Evolutionary conservation across 768 basidiomycete species (phyloP).

Genomic region (Rhizopogon salebrosus): DNA sequence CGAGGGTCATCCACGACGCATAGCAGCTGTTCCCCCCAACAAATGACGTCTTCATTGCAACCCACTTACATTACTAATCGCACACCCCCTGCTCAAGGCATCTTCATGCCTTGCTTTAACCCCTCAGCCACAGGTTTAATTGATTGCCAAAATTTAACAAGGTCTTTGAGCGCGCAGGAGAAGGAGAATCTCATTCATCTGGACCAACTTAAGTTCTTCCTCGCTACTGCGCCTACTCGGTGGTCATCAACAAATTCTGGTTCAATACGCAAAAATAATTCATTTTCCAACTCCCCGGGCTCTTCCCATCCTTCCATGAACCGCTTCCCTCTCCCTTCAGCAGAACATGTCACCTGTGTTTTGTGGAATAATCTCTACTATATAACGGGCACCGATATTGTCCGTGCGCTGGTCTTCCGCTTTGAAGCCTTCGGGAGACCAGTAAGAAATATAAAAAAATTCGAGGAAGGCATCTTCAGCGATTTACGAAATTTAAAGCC

Average conservation of each 20-base stretch:
- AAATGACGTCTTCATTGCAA: background rate
- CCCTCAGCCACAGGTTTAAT: slow-evolving; percentile 22
- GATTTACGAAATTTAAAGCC: slow-evolving; percentile 93
- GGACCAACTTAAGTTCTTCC: slow-evolving; percentile 83
- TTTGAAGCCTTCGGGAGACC: slow-evolving; percentile 92
- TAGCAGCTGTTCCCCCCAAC: background rate
- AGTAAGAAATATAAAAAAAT: slow-evolving; percentile 92
- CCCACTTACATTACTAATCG: background rate
- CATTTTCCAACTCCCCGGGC: slow-evolving; percentile 18
- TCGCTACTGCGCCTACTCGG: slow-evolving; percentile 76
- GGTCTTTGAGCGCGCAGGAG: slow-evolving; percentile 60
- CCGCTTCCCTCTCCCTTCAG: slow-evolving; percentile 81
- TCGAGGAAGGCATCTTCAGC: slow-evolving; percentile 94
- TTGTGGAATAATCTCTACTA: slow-evolving; percentile 90
- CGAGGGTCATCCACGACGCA: background rate
- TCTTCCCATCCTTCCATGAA: slow-evolving; percentile 76
- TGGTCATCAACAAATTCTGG: slow-evolving; percentile 46
- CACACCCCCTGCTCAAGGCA: background rate
- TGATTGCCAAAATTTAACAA: slow-evolving; percentile 20
- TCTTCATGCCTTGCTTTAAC: slow-evolving; percentile 7
- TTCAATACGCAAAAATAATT: slow-evolving; percentile 11
- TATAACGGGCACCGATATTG: slow-evolving; percentile 96
- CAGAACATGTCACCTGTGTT: slow-evolving; percentile 87
- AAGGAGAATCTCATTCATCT: slow-evolving; percentile 69
- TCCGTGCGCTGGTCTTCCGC: slow-evolving; percentile 88